phyloP scores from a whole-genome alignment of 2,329 filamentous ascomycete genomes.

The Dothiorella sarmentorum region DNA sequence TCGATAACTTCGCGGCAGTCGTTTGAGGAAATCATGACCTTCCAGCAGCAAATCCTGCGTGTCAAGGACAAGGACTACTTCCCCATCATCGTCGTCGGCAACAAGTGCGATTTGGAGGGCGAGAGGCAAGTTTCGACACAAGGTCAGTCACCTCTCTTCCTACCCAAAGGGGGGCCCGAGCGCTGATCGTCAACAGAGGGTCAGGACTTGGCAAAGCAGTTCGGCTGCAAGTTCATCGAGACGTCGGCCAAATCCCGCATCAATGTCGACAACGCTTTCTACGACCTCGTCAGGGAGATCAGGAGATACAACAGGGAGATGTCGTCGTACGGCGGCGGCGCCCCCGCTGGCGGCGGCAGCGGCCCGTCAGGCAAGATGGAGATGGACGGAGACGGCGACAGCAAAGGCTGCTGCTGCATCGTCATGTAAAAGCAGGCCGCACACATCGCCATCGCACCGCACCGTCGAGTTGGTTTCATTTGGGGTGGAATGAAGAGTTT shows the following conservation, averaged over 20 bases:
- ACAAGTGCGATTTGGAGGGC: slow-evolving; percentile 96
- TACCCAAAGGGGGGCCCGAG: slow-evolving; percentile 17
- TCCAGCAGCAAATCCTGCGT: slow-evolving; percentile 96
- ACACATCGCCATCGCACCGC: neutral
- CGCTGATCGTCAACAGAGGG: slow-evolving; percentile 63
- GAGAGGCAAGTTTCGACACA: slow-evolving; percentile 89
- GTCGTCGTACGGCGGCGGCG: slow-evolving; percentile 77
- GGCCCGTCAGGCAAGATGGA: slow-evolving; percentile 70
- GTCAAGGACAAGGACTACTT: slow-evolving; percentile 99
- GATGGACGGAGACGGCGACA: slow-evolving; percentile 64
- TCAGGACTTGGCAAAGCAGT: slow-evolving; percentile 76
- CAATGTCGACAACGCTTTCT: slow-evolving; percentile 98
- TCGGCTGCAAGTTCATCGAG: slow-evolving; percentile 98
- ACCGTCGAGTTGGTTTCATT: slow-evolving; percentile 10
- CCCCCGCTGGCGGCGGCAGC: slow-evolving; percentile 55
- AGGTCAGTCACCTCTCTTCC: slow-evolving; percentile 58
- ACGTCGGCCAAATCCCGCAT: slow-evolving; percentile 97
- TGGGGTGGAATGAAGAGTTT: slow-evolving; percentile 5
- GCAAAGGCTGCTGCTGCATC: slow-evolving; percentile 79
- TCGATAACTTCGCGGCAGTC: slow-evolving; percentile 96
- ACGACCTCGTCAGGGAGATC: slow-evolving; percentile 96
- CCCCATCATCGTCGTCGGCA: slow-evolving; percentile 97
- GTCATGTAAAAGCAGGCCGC: slow-evolving; percentile 63
- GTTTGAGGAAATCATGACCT: slow-evolving; percentile 97
- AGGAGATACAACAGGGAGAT: slow-evolving; percentile 98